Evolutionary conservation across 2,329 filamentous ascomycete genomes (phyloP).

Genomic region (Aspergillus sp.): DNA sequence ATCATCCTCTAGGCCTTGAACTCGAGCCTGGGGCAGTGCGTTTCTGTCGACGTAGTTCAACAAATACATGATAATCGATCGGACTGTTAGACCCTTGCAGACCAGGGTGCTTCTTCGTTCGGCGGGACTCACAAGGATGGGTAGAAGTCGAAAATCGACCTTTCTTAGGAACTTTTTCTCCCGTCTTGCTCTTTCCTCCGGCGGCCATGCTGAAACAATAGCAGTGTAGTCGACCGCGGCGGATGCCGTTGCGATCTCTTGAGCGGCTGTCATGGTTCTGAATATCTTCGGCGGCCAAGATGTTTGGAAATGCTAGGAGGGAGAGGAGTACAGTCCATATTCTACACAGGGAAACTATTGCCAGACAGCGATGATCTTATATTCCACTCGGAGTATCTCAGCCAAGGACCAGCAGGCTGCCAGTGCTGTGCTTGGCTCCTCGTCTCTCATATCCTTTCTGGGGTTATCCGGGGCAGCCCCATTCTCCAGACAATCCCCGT

Average conservation of each 20-base stretch:
- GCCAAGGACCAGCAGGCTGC: not conserved
- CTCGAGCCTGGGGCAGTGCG: conserved; percentile 20
- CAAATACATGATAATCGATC: not conserved
- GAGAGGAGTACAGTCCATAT: not conserved
- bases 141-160: not conserved
- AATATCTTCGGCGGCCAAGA: too few species aligned
- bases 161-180: not conserved
- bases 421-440: too few species aligned
- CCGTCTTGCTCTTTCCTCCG: not conserved
- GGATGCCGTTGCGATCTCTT: not conserved
- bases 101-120: not conserved
- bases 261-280: not conserved
- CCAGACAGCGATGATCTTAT: not conserved
- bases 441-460: not conserved
- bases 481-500: not conserved
- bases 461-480: not conserved
- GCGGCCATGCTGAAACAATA: not conserved
- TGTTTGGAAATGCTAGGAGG: not conserved
- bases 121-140: not conserved
- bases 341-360: not conserved
- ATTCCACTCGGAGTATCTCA: not conserved
- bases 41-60: not conserved
- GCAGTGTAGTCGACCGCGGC: not conserved
- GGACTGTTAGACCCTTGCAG: not conserved
- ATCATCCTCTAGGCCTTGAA: conserved; percentile 45